These are phyloP conservation scores for Melocanna baccifera DNA, from an alignment of 176 grass and related monocot genomes.

Conservation along the genomic window DNA sequence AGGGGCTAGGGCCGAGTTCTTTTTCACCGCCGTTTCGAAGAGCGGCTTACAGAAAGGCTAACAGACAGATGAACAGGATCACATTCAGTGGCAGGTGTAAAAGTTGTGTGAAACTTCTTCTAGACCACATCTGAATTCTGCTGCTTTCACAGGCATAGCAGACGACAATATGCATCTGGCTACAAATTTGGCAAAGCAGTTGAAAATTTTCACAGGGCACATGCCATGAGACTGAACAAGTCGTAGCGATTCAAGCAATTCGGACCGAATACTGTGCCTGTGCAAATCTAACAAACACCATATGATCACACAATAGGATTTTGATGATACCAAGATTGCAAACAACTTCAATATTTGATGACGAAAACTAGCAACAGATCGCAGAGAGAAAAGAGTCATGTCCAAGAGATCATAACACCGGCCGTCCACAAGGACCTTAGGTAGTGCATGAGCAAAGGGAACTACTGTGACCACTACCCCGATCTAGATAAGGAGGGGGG, in stretches of 20 bases:
- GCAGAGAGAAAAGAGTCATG: not conserved
- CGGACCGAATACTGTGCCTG: not conserved
- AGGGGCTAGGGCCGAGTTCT: too few relatives aligned
- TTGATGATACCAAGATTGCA: not conserved
- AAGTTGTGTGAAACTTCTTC: not conserved
- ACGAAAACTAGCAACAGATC: not conserved
- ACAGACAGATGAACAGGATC: too few relatives aligned
- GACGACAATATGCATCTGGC: not conserved
- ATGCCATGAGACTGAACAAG: not conserved
- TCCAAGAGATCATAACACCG: not conserved
- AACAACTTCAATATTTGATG: not conserved
- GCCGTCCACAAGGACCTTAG: not conserved
- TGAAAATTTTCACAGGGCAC: not conserved
- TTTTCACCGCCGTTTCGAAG: too few relatives aligned
- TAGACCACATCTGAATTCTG: not conserved
- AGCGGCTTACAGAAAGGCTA: too few relatives aligned
- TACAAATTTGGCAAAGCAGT: not conserved
- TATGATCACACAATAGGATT: not conserved
- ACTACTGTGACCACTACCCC: not conserved
- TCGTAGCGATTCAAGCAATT: not conserved
- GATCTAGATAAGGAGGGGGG: not conserved
- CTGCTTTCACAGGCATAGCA: not conserved
- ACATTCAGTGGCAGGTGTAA: not conserved
- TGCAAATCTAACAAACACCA: not conserved
- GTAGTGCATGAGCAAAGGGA: not conserved